Evolutionary conservation across 306 rosid species (phyloP), one percentile per base, ranked within the genome.

Genomic region (Trifolium dubium): DNA sequence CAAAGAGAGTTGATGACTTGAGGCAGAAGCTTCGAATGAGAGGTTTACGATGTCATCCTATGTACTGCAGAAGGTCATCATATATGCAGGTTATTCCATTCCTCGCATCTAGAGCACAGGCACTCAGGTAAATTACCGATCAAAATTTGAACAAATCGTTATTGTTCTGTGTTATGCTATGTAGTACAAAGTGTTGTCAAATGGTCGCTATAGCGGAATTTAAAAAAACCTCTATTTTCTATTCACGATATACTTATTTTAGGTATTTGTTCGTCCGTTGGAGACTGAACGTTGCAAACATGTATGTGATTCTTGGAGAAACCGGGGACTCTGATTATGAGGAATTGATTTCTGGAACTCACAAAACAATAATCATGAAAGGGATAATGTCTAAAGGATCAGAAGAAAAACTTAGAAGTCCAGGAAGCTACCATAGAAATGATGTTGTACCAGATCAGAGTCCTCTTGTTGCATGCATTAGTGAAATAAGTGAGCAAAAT

Each of bases 191-290:
- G 5, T 43, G 50, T 44, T 44, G 50, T 44, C 50, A 44, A 44
- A 44, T 44, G 14, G 5, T n/a, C 4, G 50, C n/a, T 4, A 10
- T 41, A 10, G 2, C 49, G 49, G n/a, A 43, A 43, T 39, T 39
- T 2, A 0, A 39, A 39, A 2, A 39, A 10, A 9, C 10, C 8
- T 37, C 41, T 37, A 37, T 2, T 37, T 37, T 37, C 41, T 37
- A 0, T 58, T 44, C 11, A 18, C 32, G 14, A 34, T 19, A 34
- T 56, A 23, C n/a, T 71, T 64, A 47, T 76, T 53, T 54, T n/a
- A 92, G 98, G 88, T 92, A 92, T 73, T 86, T 92, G 29, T 92
- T 92, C 65, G 98, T 92, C 30, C 92, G 98, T 6, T 92, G 98
- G 98, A 84, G 90, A 76, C 59, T 90, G 69, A 89, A 85, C 32